phyloP scores from a whole-genome alignment of 371 early-diverging fungal species.

The Haplosporangium sp. region DNA sequence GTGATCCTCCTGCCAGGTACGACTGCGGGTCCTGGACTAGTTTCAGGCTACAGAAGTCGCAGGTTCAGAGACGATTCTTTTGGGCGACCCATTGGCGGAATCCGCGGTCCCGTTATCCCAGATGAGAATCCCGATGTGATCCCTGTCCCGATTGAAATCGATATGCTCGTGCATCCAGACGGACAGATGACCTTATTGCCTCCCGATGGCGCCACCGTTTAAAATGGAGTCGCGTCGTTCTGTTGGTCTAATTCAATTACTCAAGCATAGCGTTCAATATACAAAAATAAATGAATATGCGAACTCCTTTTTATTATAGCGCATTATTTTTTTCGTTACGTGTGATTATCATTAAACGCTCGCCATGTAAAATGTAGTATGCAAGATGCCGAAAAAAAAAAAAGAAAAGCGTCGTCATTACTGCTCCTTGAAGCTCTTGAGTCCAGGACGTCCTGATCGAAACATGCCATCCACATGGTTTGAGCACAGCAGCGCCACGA shows the following conservation, averaged over 20 bases:
- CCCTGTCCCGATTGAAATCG: conserved; percentile 36
- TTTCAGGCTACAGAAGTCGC: too few relatives aligned
- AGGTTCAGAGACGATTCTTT: too few relatives aligned
- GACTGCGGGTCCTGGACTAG: too few relatives aligned
- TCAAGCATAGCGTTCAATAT: too few relatives aligned
- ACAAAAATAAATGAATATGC: too few relatives aligned
- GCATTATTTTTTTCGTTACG: too few relatives aligned
- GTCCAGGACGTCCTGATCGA: conserved; percentile 43
- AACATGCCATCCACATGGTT: conserved; percentile 68
- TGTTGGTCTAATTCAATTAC: too few relatives aligned
- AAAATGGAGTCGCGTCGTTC: too few relatives aligned
- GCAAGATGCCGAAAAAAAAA: not conserved
- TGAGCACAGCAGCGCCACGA: conserved; percentile 64
- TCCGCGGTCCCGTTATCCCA: not conserved
- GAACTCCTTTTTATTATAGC: too few relatives aligned
- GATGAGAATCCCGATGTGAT: conserved; percentile 8
- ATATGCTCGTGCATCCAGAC: conserved; percentile 30
- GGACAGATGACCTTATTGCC: conserved; percentile 28
- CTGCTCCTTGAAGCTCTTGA: conserved; percentile 51
- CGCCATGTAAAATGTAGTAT: too few relatives aligned
- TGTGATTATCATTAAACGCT: too few relatives aligned
- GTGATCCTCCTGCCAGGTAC: too few relatives aligned
- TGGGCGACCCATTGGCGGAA: not conserved
- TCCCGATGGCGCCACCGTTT: not conserved
- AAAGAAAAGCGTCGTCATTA: not conserved